A percentile compares a stretch with the other conserved stretches of the same genome.
phyloP scores from a whole-genome alignment of 1,284 basidiomycete genomes.

The Golubevia sp. region DNA sequence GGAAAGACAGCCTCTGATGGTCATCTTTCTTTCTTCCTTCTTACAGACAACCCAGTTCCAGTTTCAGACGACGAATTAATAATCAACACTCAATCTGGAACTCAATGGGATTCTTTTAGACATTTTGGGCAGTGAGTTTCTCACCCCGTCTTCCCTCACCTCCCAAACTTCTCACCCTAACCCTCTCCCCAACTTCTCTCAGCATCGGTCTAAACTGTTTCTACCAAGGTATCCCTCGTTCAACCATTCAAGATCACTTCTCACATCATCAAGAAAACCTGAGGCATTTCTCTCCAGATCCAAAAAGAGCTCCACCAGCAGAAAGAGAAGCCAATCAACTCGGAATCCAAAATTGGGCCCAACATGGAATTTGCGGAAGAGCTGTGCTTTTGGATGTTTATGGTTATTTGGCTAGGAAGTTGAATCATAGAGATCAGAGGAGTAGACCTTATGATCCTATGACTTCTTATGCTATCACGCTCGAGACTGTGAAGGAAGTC shows the following conservation, averaged over 20 bases:
- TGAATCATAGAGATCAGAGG: slow-evolving; percentile 4
- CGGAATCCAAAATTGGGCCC: slow-evolving; percentile 64
- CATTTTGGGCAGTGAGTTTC: slow-evolving; percentile 53
- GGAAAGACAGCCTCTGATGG: no score
- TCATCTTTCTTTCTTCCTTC: background rate
- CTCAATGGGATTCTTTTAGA: slow-evolving; percentile 73
- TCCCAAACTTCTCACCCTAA: background rate
- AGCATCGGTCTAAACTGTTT: slow-evolving; percentile 32
- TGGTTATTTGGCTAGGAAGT: slow-evolving; percentile 20
- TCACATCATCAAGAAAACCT: slow-evolving; percentile 15
- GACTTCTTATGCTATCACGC: slow-evolving; percentile 68
- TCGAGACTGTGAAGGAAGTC: slow-evolving; percentile 69
- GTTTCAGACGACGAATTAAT: slow-evolving; percentile 51
- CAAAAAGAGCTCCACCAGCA: slow-evolving; percentile 4
- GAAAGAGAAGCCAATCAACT: slow-evolving; percentile 24
- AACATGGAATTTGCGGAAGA: slow-evolving; percentile 74
- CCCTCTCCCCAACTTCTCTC: background rate
- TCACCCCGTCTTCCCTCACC: slow-evolving; percentile 11
- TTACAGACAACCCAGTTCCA: slow-evolving; percentile 12
- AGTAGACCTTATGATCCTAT: slow-evolving; percentile 66
- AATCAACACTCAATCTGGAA: slow-evolving; percentile 75
- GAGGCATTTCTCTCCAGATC: background rate
- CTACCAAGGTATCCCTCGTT: slow-evolving; percentile 33
- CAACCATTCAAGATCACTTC: slow-evolving; percentile 29
- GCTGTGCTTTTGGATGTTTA: slow-evolving; percentile 72